Conservation (phyloP, 768 basidiomycete species). For the Piloderma croceum region DNA sequence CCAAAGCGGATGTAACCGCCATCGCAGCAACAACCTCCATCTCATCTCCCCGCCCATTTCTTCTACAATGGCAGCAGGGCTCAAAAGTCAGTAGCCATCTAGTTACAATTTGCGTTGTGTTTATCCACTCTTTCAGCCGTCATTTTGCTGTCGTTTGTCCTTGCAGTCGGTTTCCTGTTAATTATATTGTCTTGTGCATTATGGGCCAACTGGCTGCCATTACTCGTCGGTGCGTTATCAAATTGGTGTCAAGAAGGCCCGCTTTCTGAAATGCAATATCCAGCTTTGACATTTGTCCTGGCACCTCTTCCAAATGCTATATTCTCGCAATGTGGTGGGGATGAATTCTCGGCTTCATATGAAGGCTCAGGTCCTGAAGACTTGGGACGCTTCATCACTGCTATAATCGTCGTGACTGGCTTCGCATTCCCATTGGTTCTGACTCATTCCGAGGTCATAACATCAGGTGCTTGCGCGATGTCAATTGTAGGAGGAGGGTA, state of each 20-base stretch:
- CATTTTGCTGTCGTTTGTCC: conserved; percentile 92
- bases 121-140: conserved; percentile 55
- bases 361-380: conserved; percentile 70
- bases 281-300: conserved; percentile 90
- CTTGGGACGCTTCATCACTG: conserved; percentile 91
- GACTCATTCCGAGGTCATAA: conserved; percentile 86
- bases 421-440: conserved; percentile 90
- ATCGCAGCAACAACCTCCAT: no score
- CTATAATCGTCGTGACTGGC: conserved; percentile 85
- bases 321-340: conserved; percentile 87
- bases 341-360: conserved; percentile 81
- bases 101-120: background rate
- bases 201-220: conserved; percentile 94
- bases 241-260: background rate
- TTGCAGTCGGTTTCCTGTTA: conserved; percentile 95
- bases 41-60: no score
- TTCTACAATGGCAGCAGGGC: conserved; percentile 54
- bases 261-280: conserved; percentile 3
- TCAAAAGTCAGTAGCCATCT: conserved; percentile 57
- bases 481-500: conserved; percentile 90
- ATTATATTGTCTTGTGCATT: conserved; percentile 96
- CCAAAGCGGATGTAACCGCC: no score
- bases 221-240: conserved; percentile 78
- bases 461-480: conserved; percentile 83
- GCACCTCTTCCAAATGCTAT: conserved; percentile 94